Conservation (phyloP, 2,329 filamentous ascomycete species). For the Trichoderma atrobrunneum region DNA sequence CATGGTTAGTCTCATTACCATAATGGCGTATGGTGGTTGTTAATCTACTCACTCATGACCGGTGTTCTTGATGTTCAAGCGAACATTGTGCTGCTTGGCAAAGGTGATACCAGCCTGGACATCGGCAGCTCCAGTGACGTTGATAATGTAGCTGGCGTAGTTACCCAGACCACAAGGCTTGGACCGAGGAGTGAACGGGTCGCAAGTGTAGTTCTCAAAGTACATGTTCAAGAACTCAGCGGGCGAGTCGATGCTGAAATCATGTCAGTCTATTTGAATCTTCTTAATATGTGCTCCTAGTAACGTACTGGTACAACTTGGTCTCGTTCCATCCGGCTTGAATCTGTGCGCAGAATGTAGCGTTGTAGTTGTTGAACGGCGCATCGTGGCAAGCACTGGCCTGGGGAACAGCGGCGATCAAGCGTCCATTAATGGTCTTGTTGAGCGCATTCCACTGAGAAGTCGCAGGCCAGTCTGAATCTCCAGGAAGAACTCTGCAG, state of each 20-base stretch:
- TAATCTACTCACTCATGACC: conserved; percentile 27
- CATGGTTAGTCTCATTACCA: neutral
- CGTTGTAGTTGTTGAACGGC: conserved; percentile 38
- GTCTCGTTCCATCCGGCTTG: neutral
- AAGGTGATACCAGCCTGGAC: conserved; percentile 27
- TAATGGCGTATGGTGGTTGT: neutral
- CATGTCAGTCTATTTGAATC: neutral
- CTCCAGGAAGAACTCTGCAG: conserved; percentile 45
- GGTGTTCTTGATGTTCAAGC: conserved; percentile 37
- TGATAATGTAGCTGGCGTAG: conserved; percentile 20
- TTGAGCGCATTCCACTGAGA: neutral
- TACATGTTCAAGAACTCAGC: neutral
- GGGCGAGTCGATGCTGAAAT: neutral
- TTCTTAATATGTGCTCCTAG: neutral
- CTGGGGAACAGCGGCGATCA: conserved; percentile 51
- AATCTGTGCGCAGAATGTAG: conserved; percentile 35
- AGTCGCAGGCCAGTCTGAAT: conserved; percentile 51
- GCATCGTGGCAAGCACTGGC: conserved; percentile 48
- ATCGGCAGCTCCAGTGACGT: neutral
- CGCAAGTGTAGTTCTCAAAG: conserved; percentile 8
- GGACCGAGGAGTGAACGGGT: neutral
- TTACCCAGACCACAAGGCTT: neutral
- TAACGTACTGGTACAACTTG: neutral
- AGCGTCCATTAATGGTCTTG: conserved; percentile 22
- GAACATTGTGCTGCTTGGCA: conserved; percentile 39